Base-by-base conservation (phyloP, 495 filamentous ascomycete genomes). In the Parathielavia hyrcaniae region DNA sequence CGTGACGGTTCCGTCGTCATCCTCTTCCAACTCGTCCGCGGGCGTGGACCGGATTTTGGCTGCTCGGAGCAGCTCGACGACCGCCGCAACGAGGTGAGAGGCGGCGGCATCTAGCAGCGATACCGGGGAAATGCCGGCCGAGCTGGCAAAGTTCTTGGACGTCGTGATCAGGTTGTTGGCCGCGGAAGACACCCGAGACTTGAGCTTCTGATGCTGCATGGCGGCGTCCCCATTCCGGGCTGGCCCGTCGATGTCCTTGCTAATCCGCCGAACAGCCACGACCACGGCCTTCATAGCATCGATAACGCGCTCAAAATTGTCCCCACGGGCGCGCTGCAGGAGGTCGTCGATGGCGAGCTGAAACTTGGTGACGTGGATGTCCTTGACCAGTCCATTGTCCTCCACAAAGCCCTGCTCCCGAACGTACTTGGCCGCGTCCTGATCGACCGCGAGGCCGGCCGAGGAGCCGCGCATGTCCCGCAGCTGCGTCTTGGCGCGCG, bases 101-200 rank as follows among this genome's bases (percentile, higher is more conserved):
- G 91, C 92, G 10, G 93, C 93, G 12, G 93, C 93, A 73, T 98
- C 93, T 16, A 98, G 77, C 20, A 98, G 73, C 3, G 89, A 95
- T n/a, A 98, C 87, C 2, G 95, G 93, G 5, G 89, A 91, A n/a
- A 98, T 77, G 17, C 93, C 93, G 35, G 79, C 82, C 1, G 89
- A 84, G 20, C 75, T 76, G 38, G 88, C 85, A 69, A 91, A 95
- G 64, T 95, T 95, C 75, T 92, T 96, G 20, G 87, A 86, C 4
- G 91, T 90, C 14, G 90, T 97, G 60, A 96, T 96, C 57, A 97
- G 74, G 63, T 95, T 96, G 77, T 97, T 98, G 30, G 93, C 89
- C 13, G 93, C 96, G 6, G 86, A 88, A 22, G 89, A 92, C 13
- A 97, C 85, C 10, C 86, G 82, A 3, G 81, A 79, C 64, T 89